Evolutionary conservation across 1,139 yeast species (phyloP).

Genomic region (Eremothecium cymbalariae): DNA sequence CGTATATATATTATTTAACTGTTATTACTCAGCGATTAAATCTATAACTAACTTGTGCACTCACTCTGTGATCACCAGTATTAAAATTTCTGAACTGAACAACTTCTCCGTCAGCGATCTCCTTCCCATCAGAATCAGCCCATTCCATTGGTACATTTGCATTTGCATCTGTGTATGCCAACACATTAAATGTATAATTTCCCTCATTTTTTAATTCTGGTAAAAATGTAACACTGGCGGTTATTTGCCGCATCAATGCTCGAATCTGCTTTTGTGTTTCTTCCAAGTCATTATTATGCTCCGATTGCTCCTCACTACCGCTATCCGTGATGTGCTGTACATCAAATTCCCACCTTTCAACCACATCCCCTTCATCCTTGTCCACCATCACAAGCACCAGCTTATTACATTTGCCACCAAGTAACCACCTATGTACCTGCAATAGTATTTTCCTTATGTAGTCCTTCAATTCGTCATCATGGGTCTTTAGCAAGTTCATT

Average conservation of each 20-base stretch:
- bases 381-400: slow-evolving; percentile 66
- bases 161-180: slow-evolving; percentile 73
- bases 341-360: slow-evolving; percentile 85
- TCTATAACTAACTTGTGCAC: slow-evolving; percentile 69
- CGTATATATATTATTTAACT: neutral
- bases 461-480: slow-evolving; percentile 66
- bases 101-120: slow-evolving; percentile 47
- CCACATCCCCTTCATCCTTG: slow-evolving; percentile 56
- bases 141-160: slow-evolving; percentile 74
- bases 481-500: slow-evolving; percentile 60
- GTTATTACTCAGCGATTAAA: slow-evolving; percentile 7
- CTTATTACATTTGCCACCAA: slow-evolving; percentile 59
- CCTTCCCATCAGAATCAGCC: slow-evolving; percentile 69
- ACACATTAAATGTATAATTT: slow-evolving; percentile 73
- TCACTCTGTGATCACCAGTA: slow-evolving; percentile 64
- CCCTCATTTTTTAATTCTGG: slow-evolving; percentile 60
- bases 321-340: slow-evolving; percentile 28
- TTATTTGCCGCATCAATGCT: slow-evolving; percentile 78
- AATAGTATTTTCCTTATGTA: slow-evolving; percentile 61
- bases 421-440: slow-evolving; percentile 80
- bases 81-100: slow-evolving; percentile 65
- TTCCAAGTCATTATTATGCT: slow-evolving; percentile 8
- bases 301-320: slow-evolving; percentile 34
- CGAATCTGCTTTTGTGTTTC: slow-evolving; percentile 70
- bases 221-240: slow-evolving; percentile 78